Evolutionary conservation across 345 rosid genomes (phyloP).

Genomic region (Dimocarpus longan): DNA sequence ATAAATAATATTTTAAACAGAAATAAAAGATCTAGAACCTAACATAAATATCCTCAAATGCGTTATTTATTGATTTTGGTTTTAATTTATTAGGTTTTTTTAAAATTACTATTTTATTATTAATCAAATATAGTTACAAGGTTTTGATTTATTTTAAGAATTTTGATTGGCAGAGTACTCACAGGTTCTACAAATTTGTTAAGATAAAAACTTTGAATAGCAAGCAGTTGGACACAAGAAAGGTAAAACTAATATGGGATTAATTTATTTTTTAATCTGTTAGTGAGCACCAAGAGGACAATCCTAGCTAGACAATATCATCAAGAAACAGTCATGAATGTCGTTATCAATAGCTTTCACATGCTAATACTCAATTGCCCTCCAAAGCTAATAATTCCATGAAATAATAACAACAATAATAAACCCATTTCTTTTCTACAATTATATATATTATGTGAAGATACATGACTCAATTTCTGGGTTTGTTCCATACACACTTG

Average conservation of each 20-base stretch:
- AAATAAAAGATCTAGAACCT: too few relatives aligned
- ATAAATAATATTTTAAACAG: too few relatives aligned
- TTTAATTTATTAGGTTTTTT: too few relatives aligned
- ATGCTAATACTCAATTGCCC: conserved; percentile 29
- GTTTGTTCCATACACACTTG: neutral
- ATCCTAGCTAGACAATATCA: conserved; percentile 14
- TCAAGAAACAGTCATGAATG: conserved; percentile 17
- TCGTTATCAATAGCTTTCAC: conserved; percentile 33
- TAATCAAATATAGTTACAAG: too few relatives aligned
- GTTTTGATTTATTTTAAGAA: too few relatives aligned
- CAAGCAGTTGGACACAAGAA: too few relatives aligned
- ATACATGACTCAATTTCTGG: neutral
- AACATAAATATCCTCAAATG: too few relatives aligned
- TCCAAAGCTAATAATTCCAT: conserved; percentile 14
- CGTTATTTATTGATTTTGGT: too few relatives aligned
- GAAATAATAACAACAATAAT: neutral
- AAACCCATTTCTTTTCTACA: neutral
- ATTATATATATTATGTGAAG: neutral
- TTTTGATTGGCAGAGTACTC: too few relatives aligned
- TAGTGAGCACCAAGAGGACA: neutral
- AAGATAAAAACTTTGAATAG: too few relatives aligned
- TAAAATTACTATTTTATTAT: too few relatives aligned
- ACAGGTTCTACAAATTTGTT: too few relatives aligned
- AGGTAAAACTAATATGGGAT: neutral
- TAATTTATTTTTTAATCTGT: neutral